Conservation (phyloP, 2,329 filamentous ascomycete species). For the Penicillium rolfsii region DNA sequence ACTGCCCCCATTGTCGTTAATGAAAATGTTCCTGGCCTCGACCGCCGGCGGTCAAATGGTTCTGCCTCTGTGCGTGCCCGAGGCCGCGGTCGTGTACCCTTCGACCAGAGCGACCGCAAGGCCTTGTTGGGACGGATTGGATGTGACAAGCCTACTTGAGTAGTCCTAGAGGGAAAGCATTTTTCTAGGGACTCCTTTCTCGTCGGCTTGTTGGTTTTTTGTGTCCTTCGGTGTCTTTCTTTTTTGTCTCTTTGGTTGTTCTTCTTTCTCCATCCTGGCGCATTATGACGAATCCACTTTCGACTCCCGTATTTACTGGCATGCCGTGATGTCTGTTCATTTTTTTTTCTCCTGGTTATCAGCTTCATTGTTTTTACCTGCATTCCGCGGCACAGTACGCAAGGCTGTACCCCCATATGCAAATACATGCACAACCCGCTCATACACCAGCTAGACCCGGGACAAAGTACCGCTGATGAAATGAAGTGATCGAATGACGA, state of each 20-base stretch:
- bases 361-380: neutral
- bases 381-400: neutral
- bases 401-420: neutral
- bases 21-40: constrained; percentile 34
- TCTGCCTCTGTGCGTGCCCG: constrained; percentile 40
- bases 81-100: constrained; percentile 43
- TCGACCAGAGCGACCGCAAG: constrained; percentile 58
- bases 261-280: constrained; percentile 10
- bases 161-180: neutral
- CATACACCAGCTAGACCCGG: neutral
- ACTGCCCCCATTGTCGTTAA: constrained; percentile 26
- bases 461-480: constrained; percentile 12
- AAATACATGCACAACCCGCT: neutral
- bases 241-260: constrained; percentile 3
- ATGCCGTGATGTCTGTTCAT: constrained; percentile 23
- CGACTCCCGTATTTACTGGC: constrained; percentile 19
- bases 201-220: neutral
- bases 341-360: neutral
- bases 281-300: constrained; percentile 24
- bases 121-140: constrained; percentile 80
- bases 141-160: constrained; percentile 67
- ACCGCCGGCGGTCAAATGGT: constrained; percentile 42
- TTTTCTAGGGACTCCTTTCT: neutral
- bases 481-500: constrained; percentile 27
- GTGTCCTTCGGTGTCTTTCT: constrained; percentile 1